Evolutionary conservation across 352 stramenopile species (phyloP).

Genomic region (Phytophthora cactorum): DNA sequence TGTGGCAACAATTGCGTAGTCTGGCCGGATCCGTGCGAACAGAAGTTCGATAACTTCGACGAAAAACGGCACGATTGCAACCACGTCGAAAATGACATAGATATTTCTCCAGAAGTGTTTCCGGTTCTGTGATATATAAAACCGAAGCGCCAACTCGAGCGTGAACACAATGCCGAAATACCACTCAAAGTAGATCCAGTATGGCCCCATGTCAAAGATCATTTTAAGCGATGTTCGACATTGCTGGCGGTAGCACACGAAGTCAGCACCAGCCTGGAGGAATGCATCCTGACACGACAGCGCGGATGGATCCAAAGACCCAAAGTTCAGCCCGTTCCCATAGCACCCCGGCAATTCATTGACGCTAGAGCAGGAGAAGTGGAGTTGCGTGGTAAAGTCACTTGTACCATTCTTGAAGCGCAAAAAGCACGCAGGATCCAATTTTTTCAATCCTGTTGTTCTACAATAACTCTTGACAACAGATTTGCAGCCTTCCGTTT

Average conservation of each 20-base stretch:
- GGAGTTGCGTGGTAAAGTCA: conserved; percentile 41
- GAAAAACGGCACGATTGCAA: conserved; percentile 70
- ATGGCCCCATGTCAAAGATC: conserved; percentile 66
- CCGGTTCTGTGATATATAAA: conserved; percentile 52
- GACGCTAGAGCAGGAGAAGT: conserved; percentile 48
- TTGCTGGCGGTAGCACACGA: conserved; percentile 64
- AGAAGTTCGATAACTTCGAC: conserved; percentile 54
- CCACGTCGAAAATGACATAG: conserved; percentile 71
- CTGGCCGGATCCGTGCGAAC: conserved; percentile 36
- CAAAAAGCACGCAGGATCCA: conserved; percentile 62
- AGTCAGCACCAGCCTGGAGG: conserved; percentile 15
- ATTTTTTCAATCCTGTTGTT: conserved; percentile 28
- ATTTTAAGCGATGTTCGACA: conserved; percentile 40
- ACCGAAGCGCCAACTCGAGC: conserved; percentile 61
- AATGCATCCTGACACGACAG: conserved; percentile 47
- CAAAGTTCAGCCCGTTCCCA: conserved; percentile 59
- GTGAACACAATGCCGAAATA: conserved; percentile 65
- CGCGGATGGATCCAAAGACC: conserved; percentile 38
- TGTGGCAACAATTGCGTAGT: conserved; percentile 69
- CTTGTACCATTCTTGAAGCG: conserved; percentile 31
- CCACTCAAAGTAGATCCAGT: conserved; percentile 85
- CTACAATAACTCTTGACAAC: conserved; percentile 67
- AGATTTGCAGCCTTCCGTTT: conserved; percentile 46
- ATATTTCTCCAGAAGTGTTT: conserved; percentile 53
- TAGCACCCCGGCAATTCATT: conserved; percentile 47